These are phyloP conservation scores for Tetracentron sinense DNA, from an alignment of 164 flowering plant genomes.

Conservation along the genomic window DNA sequence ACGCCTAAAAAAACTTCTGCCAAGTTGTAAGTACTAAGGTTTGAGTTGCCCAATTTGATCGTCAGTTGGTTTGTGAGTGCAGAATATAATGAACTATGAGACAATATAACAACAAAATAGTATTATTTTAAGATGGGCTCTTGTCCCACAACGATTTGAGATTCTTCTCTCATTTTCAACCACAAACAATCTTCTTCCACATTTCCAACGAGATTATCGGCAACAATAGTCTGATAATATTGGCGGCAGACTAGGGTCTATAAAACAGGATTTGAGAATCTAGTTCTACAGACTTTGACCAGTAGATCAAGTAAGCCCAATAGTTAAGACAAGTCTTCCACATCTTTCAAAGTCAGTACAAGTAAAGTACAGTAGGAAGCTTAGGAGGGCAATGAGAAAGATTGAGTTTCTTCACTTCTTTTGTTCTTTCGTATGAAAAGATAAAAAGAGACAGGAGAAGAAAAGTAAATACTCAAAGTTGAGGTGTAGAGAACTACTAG, in stretches of 20 bases:
- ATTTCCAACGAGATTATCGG: neutral
- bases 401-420: no score
- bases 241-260: no score
- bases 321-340: no score
- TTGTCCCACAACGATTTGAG: conserved; percentile 35
- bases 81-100: conserved; percentile 41
- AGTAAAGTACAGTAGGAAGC: no score
- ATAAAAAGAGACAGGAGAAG: no score
- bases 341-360: no score
- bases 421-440: no score
- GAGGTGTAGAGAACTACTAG: no score
- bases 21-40: conserved; percentile 39
- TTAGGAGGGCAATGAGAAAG: no score
- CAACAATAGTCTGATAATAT: conserved; percentile 11
- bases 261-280: conserved; percentile 32
- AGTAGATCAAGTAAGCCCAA: no score
- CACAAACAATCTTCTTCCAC: conserved; percentile 37
- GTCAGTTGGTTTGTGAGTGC: conserved; percentile 55
- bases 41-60: conserved; percentile 38
- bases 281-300: conserved; percentile 30
- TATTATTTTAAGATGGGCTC: conserved; percentile 60
- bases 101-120: conserved; percentile 41
- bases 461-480: no score
- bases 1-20: conserved; percentile 45
- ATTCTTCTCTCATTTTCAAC: conserved; percentile 49